Evolutionary conservation across 805 yeast genomes (phyloP), one percentile per base, ranked within the genome.

Genomic region (Scheffersomyces spartinae): DNA sequence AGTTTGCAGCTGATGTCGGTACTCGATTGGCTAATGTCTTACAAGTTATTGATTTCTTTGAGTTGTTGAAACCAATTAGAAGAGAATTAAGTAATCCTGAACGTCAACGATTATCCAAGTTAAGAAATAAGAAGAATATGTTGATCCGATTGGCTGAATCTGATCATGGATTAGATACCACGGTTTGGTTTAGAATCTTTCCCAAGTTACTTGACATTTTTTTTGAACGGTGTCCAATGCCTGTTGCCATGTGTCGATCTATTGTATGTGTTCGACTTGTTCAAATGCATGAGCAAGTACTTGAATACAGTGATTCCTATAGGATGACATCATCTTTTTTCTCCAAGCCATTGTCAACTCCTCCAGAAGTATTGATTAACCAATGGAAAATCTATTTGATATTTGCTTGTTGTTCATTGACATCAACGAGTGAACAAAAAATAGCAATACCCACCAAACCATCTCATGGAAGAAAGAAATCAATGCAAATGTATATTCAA

Each of bases 141-240:
- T 51, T 93, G n/a, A 59, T 80, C 0, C 67, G 74, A 25, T 55
- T 91, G 5, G 95, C 95, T 0, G 95, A 83, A 36, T 80, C 94
- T 2, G 94, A 80, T 31, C 81, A 86, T 42, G 96, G 97, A 2
- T 86, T 91, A 7, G 98, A 91, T 52, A 75, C 94, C 1, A 94
- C 97, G 0, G 56, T 91, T n/a, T 91, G 98, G 98, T 78, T 88
- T 40, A 68, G 94, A 33, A 68, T 78, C 1, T 85, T 81, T 40
- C 96, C 96, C 2, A 68, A 67, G 18, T 55, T 91, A 2, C 52
- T 91, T 21, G 73, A 68, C 17, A 61, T 72, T 1, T 72, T 91
- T 31, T 84, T 82, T 33, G 81, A 73, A 32, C 66, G 64, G 24
- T 85, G 94, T 42, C 97, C 98, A 0, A 76, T 88, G 44, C 88